Evolutionary conservation across 129 eudicot genomes (phyloP), one percentile per base, ranked within the genome.

Genomic region (Chrysanthemum lavandulifolium): DNA sequence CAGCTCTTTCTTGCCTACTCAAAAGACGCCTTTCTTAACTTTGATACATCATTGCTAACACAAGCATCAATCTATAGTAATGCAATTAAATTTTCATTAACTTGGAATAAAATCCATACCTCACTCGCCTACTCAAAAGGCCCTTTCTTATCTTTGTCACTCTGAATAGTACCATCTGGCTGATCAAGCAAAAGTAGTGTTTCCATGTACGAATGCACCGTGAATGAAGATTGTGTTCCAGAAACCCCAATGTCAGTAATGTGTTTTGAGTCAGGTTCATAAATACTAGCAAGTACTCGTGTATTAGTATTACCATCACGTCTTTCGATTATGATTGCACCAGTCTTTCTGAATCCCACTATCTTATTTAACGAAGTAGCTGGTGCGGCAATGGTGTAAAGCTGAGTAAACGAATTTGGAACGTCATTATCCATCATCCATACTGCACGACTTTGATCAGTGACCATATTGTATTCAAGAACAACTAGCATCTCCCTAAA

Each of bases 171-270:
- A 33, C 40, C 40, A 33, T 33, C 40, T 33, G 40, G 40, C 40
- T 33, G 6, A 33, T 33, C 40, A 45, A 65, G 29, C 69, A 65
- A 65, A 40, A 65, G 53, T n/a, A 65, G 29, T 40, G 69, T 65
- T 65, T 65, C 69, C 53, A 65, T 65, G 53, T 65, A 65, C 27
- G 48, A n/a, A 65, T 36, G 11, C 53, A 15, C 27, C 5, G 1
- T 4, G 5, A 65, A 65, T 10, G 53, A 7, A 5, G 3, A 36
- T 1, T 1, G 19, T 7, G 0, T 9, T 36, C 27, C 53, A 40
- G 23, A 1, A 65, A 15, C 49, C 69, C 49, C 69, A 43, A 43
- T 18, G 10, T 7, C 6, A 43, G 7, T 43, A 25, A 36, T 31
- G 1, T 65, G 69, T 65, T 65, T 5, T 40, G 49, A 43, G 13